Evolutionary conservation across 345 rosid species (phyloP).

Genomic region (Clausena lansium): DNA sequence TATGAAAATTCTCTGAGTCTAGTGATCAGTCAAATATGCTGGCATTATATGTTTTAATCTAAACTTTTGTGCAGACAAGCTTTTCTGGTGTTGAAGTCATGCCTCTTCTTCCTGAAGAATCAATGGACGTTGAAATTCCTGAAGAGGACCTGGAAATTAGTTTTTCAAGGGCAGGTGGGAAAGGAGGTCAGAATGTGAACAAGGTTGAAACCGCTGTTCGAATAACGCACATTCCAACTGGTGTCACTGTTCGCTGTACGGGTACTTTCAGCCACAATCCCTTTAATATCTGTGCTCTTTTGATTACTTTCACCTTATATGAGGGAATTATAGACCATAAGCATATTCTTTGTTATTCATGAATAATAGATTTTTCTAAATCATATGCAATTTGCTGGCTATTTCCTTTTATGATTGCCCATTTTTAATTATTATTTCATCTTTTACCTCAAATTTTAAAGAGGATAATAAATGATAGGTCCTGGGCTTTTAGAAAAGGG

Average conservation of each 20-base stretch:
- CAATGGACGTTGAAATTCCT: conserved; percentile 64
- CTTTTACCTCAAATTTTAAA: background rate
- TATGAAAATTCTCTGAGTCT: background rate
- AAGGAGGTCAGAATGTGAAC: conserved; percentile 97
- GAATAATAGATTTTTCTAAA: background rate
- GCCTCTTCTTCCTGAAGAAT: conserved; percentile 93
- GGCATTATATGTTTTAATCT: conserved; percentile 11
- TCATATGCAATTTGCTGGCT: background rate
- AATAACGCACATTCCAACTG: conserved; percentile 83
- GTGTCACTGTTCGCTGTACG: conserved; percentile 86
- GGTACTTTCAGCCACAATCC: conserved; percentile 30
- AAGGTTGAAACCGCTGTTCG: conserved; percentile 95
- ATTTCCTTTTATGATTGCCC: background rate
- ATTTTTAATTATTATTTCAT: too few species aligned
- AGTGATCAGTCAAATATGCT: background rate
- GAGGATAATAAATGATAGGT: background rate
- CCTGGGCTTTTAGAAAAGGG: background rate
- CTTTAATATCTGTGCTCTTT: background rate
- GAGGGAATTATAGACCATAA: background rate
- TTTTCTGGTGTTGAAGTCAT: conserved; percentile 89
- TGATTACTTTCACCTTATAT: background rate
- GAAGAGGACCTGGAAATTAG: conserved; percentile 87
- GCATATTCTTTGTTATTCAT: background rate
- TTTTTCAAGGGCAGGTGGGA: conserved; percentile 94
- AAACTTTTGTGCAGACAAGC: conserved; percentile 59